phyloP scores from a whole-genome alignment of 169 alveolate genomes.

The Plasmodium vinckei region DNA sequence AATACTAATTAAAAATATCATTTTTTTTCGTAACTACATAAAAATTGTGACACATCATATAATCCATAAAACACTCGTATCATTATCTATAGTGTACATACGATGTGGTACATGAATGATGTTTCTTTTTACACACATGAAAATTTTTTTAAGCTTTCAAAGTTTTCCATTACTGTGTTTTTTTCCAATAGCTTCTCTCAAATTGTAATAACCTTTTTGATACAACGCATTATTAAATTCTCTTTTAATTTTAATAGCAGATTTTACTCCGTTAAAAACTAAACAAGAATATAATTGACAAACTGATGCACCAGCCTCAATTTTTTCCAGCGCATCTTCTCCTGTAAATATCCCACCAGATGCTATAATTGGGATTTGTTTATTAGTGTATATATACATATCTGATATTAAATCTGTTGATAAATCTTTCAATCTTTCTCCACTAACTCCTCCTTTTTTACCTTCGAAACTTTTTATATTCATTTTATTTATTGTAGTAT shows the following conservation, averaged over 20 bases:
- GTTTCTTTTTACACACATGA: too few relatives aligned
- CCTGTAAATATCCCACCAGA: slow-evolving; percentile 92
- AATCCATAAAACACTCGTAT: too few relatives aligned
- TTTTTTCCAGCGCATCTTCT: slow-evolving; percentile 87
- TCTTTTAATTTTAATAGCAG: slow-evolving; percentile 57
- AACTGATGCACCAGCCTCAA: slow-evolving; percentile 91
- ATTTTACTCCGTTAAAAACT: slow-evolving; percentile 80
- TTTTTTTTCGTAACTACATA: too few relatives aligned
- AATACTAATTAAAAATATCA: too few relatives aligned
- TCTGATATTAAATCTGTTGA: slow-evolving; percentile 86
- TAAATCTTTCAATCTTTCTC: slow-evolving; percentile 82
- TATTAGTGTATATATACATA: slow-evolving; percentile 85
- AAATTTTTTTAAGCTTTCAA: too few relatives aligned
- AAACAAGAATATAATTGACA: slow-evolving; percentile 87
- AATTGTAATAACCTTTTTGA: slow-evolving; percentile 68
- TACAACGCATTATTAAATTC: slow-evolving; percentile 45
- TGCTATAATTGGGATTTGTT: slow-evolving; percentile 88
- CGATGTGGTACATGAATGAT: too few relatives aligned
- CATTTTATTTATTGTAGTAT: slow-evolving; percentile 85
- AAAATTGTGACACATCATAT: too few relatives aligned
- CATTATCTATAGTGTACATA: too few relatives aligned
- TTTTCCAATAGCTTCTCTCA: slow-evolving; percentile 65
- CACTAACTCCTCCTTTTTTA: slow-evolving; percentile 90
- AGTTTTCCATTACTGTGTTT: not conserved
- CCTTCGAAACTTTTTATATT: slow-evolving; percentile 14